These are phyloP conservation scores for Clitopilus passeckerianus DNA, from an alignment of 768 basidiomycete species.

Conservation along the genomic window DNA sequence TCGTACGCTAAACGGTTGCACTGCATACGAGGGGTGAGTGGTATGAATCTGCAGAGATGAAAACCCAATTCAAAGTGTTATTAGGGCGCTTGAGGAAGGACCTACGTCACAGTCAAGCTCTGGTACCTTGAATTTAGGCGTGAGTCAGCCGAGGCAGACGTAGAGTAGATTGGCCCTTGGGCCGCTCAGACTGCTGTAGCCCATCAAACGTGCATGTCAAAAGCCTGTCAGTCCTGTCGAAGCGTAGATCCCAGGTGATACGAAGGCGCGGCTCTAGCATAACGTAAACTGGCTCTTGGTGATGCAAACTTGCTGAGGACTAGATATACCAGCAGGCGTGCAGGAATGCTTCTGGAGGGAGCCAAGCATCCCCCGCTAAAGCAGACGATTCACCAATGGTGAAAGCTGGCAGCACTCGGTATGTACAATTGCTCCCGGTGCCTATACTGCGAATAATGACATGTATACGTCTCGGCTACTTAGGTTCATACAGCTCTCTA, in stretches of 20 bases:
- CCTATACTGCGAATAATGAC: neutral
- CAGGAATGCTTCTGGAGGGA: neutral
- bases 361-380: neutral
- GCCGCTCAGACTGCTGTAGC: neutral
- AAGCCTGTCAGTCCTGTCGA: neutral
- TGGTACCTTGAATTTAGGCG: neutral
- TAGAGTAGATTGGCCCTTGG: neutral
- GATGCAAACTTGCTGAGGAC: neutral
- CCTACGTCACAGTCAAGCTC: neutral
- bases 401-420: neutral
- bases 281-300: neutral
- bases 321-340: neutral
- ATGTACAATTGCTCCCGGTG: neutral
- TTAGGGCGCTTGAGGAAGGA: too few relatives aligned
- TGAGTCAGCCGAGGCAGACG: neutral
- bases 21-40: too few relatives aligned
- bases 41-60: too few relatives aligned
- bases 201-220: neutral
- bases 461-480: neutral
- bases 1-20: neutral
- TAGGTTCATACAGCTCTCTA: conserved; percentile 10
- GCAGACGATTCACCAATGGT: neutral
- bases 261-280: neutral
- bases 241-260: neutral
- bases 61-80: too few relatives aligned